Evolutionary conservation across 1,284 basidiomycete genomes (phyloP), one percentile per base, ranked within the genome.

Genomic region (Kalmanozyma brasiliensis): DNA sequence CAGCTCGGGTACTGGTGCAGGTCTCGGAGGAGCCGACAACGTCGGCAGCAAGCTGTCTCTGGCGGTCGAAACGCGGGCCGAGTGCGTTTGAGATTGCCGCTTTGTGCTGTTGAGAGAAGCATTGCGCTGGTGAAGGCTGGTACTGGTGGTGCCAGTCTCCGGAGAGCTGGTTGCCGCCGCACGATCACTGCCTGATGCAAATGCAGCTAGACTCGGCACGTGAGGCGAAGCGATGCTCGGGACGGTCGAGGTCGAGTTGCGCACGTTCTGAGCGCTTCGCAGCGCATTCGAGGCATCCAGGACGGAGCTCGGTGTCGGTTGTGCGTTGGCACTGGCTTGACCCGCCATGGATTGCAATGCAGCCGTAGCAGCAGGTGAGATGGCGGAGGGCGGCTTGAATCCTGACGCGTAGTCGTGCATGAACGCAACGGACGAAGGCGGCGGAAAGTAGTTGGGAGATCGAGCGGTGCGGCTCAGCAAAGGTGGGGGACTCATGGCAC

Each of bases 391-490:
- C 16, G 67, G 67, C 41, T 70, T 70, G 67, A 70, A 70, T 1
- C 67, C 67, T 4, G 48, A 56, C 10, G 75, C 73, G 26, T 76
- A 76, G 44, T 48, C 56, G 23, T 64, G 52, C 58, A 65, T 59
- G 9, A 61, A 59, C 1, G 32, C 46, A 16, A 30, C 42, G 16
- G 58, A 59, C 8, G 73, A 44, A 10, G 67, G 57, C 9, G 49
- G 63, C 3, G 71, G 74, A 30, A 76, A 78, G 51, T 78, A 76
- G 56, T 59, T 67, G 24, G 59, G 69, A 3, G 68, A 72, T n/a
- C 76, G 62, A 26, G 76, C 76, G 19, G 63, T 67, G 17, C 62
- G 62, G 33, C 56, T 71, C 17, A 71, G 62, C 26, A 65, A 44
- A 8, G 68, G 55, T 14, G 58, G 40, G 16, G 68, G 62, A 32